phyloP scores from a whole-genome alignment of 495 filamentous ascomycete genomes.

The Rostrohypoxylon terebratum region DNA sequence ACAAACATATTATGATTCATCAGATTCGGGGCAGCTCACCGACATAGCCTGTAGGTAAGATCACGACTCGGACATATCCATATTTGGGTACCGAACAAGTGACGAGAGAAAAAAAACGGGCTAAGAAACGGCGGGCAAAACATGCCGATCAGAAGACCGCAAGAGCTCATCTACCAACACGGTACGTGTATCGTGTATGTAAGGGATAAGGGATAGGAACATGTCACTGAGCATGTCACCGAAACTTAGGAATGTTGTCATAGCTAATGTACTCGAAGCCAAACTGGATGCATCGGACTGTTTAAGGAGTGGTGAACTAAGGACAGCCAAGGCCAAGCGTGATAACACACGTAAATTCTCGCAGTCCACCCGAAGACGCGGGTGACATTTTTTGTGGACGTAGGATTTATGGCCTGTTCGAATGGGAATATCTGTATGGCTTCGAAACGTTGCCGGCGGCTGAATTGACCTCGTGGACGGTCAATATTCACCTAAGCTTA shows the following conservation, averaged over 20 bases:
- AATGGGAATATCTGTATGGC: slow-evolving; percentile 12
- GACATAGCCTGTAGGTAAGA: slow-evolving; percentile 25
- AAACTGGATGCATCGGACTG: slow-evolving; percentile 21
- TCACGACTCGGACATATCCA: slow-evolving; percentile 37
- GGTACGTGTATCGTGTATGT: slow-evolving; percentile 17
- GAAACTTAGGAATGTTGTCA: slow-evolving; percentile 9
- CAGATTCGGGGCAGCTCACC: slow-evolving; percentile 36
- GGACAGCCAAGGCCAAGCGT: slow-evolving; percentile 18
- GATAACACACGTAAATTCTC: slow-evolving; percentile 34
- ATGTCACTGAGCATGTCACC: slow-evolving; percentile 18
- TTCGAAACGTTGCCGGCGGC: slow-evolving; percentile 9
- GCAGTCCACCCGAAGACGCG: slow-evolving; percentile 39
- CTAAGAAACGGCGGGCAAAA: slow-evolving; percentile 13
- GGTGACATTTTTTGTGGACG: slow-evolving; percentile 25
- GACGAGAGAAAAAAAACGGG: slow-evolving; percentile 11
- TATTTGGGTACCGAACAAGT: slow-evolving; percentile 5
- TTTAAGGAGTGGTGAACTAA: slow-evolving; percentile 24
- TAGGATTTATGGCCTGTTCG: slow-evolving; percentile 12
- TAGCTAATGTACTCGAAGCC: slow-evolving; percentile 13
- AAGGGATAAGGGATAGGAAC: slow-evolving; percentile 18
- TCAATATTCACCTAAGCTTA: slow-evolving; percentile 25
- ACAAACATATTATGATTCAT: slow-evolving; percentile 35
- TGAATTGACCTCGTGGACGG: slow-evolving; percentile 21
- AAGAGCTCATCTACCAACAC: slow-evolving; percentile 19
- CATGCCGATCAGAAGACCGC: slow-evolving; percentile 13